phyloP scores from a whole-genome alignment of 352 stramenopile genomes.

The Thalassiosira exigua region DNA sequence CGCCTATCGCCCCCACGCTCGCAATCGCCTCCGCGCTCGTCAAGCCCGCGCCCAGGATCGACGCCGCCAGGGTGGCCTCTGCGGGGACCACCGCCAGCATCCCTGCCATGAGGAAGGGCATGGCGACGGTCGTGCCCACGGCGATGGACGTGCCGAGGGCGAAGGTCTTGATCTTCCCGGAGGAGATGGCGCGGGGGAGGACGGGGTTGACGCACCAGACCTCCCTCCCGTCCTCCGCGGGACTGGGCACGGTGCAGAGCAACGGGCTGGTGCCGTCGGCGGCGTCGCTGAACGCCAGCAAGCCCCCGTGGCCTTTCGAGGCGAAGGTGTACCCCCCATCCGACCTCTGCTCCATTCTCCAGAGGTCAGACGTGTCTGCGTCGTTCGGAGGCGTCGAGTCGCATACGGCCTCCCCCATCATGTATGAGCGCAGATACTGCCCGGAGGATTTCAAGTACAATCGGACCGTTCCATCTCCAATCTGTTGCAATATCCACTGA shows the following conservation, averaged over 20 bases:
- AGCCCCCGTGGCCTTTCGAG: conserved; percentile 27
- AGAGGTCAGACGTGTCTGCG: conserved; percentile 6
- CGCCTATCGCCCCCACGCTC: conserved; percentile 50
- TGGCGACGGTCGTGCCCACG: conserved; percentile 60
- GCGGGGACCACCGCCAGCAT: conserved; percentile 45
- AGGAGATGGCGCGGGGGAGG: conserved; percentile 56
- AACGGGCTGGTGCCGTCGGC: conserved; percentile 11
- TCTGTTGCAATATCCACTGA: conserved; percentile 41
- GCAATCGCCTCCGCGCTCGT: conserved; percentile 53
- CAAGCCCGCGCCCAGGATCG: conserved; percentile 40
- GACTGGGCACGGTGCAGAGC: conserved; percentile 5
- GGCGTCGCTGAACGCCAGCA: conserved; percentile 34
- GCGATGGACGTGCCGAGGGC: conserved; percentile 53
- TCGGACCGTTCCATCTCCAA: conserved; percentile 13
- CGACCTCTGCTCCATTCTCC: conserved; percentile 39
- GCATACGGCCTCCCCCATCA: conserved; percentile 12
- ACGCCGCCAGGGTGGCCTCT: conserved; percentile 42
- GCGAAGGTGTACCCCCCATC: conserved; percentile 46
- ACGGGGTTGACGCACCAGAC: conserved; percentile 55
- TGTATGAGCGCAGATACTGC: conserved; percentile 26
- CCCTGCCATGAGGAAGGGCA: conserved; percentile 62
- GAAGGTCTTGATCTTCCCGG: conserved; percentile 62
- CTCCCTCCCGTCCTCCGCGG: conserved; percentile 15
- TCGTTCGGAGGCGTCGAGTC: not conserved
- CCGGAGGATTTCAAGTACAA: conserved; percentile 22